Conservation (phyloP, 2,329 filamentous ascomycete genomes). For the Exophiala aquamarina region DNA sequence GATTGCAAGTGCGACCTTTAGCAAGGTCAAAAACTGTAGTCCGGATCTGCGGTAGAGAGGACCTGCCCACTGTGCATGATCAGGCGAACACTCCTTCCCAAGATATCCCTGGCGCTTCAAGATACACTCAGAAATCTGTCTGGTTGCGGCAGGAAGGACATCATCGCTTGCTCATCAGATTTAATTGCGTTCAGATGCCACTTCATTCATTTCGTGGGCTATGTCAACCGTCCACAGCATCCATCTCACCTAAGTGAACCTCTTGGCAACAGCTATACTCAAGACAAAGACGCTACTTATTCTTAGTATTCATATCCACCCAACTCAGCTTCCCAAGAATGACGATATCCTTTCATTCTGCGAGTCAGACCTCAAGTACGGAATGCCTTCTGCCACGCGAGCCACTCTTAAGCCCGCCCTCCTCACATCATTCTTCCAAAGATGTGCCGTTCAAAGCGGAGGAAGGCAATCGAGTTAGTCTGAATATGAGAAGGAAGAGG, state of each 20-base stretch:
- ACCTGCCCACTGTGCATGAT: too few relatives aligned
- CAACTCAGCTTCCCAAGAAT: constrained; percentile 2
- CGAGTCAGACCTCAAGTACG: constrained; percentile 5
- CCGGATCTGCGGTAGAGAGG: too few relatives aligned
- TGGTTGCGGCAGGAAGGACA: too few relatives aligned
- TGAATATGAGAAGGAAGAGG: constrained; percentile 25
- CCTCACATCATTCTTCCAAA: constrained; percentile 14
- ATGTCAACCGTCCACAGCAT: background rate
- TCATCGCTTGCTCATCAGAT: too few relatives aligned
- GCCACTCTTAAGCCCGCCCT: constrained; percentile 21
- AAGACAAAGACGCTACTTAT: too few relatives aligned
- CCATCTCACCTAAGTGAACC: background rate
- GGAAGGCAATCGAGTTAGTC: constrained; percentile 17
- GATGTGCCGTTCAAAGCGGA: constrained; percentile 23
- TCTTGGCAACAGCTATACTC: constrained; percentile 11
- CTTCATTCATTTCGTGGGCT: too few relatives aligned
- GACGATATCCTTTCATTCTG: constrained; percentile 11
- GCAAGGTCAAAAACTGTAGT: too few relatives aligned
- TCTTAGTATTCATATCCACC: background rate
- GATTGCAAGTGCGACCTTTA: too few relatives aligned
- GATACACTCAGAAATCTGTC: too few relatives aligned
- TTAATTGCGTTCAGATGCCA: too few relatives aligned
- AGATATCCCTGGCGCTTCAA: too few relatives aligned
- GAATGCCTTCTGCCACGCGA: constrained; percentile 13
- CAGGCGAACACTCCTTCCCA: too few relatives aligned